Base-by-base conservation (phyloP, 2,329 filamentous ascomycete species). In the Curvularia verruculosa region DNA sequence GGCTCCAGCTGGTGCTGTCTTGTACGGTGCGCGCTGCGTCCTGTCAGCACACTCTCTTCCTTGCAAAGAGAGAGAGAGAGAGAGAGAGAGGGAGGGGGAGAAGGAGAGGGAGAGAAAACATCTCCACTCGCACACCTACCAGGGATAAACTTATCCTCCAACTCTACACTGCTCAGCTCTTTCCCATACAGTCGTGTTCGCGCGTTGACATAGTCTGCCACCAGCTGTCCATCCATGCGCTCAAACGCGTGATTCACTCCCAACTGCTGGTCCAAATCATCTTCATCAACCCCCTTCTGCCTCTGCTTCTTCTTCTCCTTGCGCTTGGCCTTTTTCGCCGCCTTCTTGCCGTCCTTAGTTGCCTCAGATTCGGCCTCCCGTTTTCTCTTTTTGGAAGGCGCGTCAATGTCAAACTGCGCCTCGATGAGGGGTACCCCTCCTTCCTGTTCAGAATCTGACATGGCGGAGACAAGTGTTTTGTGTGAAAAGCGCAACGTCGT, bases 121-220 rank as follows among this genome's bases (percentile, higher is more conserved):
- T 36, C 50, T 10, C 3, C 26, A 9, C 18, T 23, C 23, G 8
- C 34, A 37, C 19, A 55, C 54, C 66, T 82, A 92, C 91, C 88
- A 65, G 91, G 87, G 50, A 98, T 83, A 53, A 90, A 88, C 69
- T 91, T 81, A 72, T 97, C 93, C 54, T 91, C 88, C 29, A 96
- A 80, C 78, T 99, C 95, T 39, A 98, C 85, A 0, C 87, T 81
- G 66, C 90, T 96, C 69, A 97, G 77, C 50, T 96, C 89, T 26
- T 85, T 86, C 52, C 92, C 90, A 70, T 94, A 96, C 23, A 89
- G 84, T 63, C 84, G 86, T 51, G 91, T 89, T 71, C 90, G 86
- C 71, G 95, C 89, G 6, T 90, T 90, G 60, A 97, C 82, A 74
- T 96, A 88, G 74, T 97, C 94, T 1, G 93, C 91, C 45, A 97